Evolutionary conservation across 2,329 filamentous ascomycete genomes (phyloP), one percentile per base, ranked within the genome.

Genomic region (Plectosphaerella plurivora): DNA sequence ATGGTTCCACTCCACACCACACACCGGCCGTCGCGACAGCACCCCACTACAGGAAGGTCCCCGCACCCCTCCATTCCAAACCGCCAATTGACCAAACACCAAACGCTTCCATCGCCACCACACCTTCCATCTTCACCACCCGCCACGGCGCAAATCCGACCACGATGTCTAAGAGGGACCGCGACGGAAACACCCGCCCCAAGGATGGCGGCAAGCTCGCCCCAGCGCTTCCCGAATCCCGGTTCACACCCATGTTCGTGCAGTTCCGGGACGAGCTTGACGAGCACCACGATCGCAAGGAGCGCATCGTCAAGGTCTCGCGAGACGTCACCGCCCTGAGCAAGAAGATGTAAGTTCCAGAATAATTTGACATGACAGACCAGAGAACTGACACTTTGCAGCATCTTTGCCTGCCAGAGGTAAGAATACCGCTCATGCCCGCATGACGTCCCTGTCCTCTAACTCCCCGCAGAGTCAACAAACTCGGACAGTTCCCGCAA

Each of bases 251-350:
- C 59, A 91, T 97, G 80, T 99, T 99, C 67, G 87, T 90, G 68
- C 73, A 69, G 8, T 96, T 97, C 68, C 87, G 92, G 49, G 79
- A 87, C 63, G 92, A 97, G 71, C 78, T 99, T 25, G 94, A 99
- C 65, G 84, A 94, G 71, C 93, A 97, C 67, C 90, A 99, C 69
- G 94, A 97, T 70, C 86, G 94, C 15, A 82, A 91, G 52, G 92
- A 97, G 73, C 83, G 88, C 50, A 84, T 96, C 60, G 89, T 95
- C 65, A 99, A 97, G 74, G 87, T 86, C 2, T 95, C 90, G 9
- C 79, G 93, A 56, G 94, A 99, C 68, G 89, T 99, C 53, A 99
- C 94, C 7, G 91, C 91, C 0, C 77, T 91, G 51, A 96, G 91
- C 71, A 99, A 99, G 78, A 99, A 97, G 74, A 95, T 97, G 91